Conservation (phyloP, 495 filamentous ascomycete species). For the Aspergillus egyptiacus region DNA sequence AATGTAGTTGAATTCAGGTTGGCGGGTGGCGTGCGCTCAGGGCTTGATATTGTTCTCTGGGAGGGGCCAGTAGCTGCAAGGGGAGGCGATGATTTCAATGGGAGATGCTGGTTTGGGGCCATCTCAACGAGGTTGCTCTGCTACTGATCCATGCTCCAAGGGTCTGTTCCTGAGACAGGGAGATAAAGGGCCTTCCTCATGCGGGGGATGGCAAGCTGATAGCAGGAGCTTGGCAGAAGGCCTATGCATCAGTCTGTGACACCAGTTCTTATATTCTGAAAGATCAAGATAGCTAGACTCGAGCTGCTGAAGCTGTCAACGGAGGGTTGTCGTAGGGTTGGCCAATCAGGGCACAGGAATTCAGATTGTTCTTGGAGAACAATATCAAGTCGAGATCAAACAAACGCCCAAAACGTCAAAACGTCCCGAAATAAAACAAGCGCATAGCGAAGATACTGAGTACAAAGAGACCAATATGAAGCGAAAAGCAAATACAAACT, state of each 20-base stretch:
- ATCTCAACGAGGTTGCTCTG: not conserved
- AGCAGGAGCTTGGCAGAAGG: not conserved
- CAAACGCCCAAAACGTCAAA: slow-evolving; percentile 1
- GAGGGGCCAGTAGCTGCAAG: not conserved
- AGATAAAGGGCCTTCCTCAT: not conserved
- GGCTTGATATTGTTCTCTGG: slow-evolving; percentile 19
- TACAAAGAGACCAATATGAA: slow-evolving; percentile 7
- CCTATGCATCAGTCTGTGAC: too few relatives aligned
- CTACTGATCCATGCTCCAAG: not conserved
- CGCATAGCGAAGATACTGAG: not conserved
- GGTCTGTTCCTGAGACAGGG: not conserved
- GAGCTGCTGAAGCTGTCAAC: too few relatives aligned
- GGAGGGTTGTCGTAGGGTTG: not conserved
- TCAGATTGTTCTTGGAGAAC: slow-evolving; percentile 22
- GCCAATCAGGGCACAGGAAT: slow-evolving; percentile 8
- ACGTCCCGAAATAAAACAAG: slow-evolving; percentile 10
- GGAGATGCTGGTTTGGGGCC: not conserved
- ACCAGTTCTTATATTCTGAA: too few relatives aligned
- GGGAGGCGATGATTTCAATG: not conserved
- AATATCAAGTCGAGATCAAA: slow-evolving; percentile 12
- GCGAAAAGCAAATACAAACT: not conserved
- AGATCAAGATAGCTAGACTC: too few relatives aligned
- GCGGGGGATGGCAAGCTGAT: not conserved
- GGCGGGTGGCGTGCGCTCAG: not conserved
- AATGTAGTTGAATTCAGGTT: not conserved